Conservation (phyloP, 2,329 filamentous ascomycete species). For the Aspergillus sp. region DNA sequence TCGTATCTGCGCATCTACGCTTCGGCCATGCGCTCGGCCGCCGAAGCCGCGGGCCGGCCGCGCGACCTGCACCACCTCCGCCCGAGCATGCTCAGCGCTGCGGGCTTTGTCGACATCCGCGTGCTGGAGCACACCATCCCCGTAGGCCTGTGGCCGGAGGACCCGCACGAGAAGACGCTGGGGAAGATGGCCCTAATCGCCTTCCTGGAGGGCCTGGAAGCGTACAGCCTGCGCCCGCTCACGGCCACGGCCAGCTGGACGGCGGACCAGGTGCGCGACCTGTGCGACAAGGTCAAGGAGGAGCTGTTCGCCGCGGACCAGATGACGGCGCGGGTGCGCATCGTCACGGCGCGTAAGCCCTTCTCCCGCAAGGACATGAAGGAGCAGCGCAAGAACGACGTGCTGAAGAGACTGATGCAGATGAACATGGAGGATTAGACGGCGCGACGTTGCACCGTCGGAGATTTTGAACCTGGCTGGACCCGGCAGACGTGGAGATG, state of each 20-base stretch:
- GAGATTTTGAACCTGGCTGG: not conserved
- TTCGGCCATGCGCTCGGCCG: conserved; percentile 37
- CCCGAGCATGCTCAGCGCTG: conserved; percentile 35
- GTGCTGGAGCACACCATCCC: conserved; percentile 39
- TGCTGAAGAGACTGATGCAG: conserved; percentile 7
- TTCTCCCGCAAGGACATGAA: conserved; percentile 10
- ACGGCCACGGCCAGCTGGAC: conserved; percentile 30
- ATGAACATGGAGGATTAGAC: not conserved
- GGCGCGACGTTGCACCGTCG: not conserved
- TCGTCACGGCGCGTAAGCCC: conserved; percentile 33
- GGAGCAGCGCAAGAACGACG: conserved; percentile 6
- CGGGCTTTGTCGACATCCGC: conserved; percentile 40
- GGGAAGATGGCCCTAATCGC: conserved; percentile 45
- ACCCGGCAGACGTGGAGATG: not conserved
- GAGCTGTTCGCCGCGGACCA: conserved; percentile 33
- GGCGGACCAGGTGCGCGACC: conserved; percentile 31
- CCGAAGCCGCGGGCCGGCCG: conserved; percentile 25
- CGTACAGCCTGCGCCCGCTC: conserved; percentile 29
- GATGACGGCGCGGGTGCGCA: conserved; percentile 24
- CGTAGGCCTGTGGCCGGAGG: conserved; percentile 37
- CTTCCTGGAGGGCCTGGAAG: conserved; percentile 41
- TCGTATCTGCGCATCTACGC: conserved; percentile 36
- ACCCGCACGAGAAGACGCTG: conserved; percentile 32
- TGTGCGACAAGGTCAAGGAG: conserved; percentile 38
- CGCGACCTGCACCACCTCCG: conserved; percentile 45